Conservation (phyloP, 331 rosid species). For the Arachis monticola region DNA sequence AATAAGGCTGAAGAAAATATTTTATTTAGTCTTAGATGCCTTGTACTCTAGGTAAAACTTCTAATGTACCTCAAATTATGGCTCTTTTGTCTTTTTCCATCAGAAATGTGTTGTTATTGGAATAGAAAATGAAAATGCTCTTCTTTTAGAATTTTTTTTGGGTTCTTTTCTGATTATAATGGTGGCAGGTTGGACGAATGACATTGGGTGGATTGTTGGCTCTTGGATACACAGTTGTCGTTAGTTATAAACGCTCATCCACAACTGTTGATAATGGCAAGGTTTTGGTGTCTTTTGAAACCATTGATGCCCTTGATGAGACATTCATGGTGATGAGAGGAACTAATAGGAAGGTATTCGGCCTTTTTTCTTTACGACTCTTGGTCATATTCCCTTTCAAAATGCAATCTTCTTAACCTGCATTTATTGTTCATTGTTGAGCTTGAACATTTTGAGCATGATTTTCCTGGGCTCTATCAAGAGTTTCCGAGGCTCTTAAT, state of each 20-base stretch:
- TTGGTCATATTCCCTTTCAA: conserved; percentile 23
- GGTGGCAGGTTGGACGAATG: conserved; percentile 96
- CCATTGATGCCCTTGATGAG: conserved; percentile 93
- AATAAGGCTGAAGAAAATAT: not conserved
- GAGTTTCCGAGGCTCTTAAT: not conserved
- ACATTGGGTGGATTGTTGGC: conserved; percentile 94
- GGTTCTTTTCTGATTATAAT: conserved; percentile 29
- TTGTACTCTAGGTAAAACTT: conserved; percentile 16
- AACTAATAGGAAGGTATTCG: conserved; percentile 82
- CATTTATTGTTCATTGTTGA: conserved; percentile 30
- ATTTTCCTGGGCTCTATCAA: not conserved
- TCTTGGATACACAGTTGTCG: conserved; percentile 91
- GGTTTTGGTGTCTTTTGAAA: conserved; percentile 83
- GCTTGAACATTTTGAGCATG: not conserved
- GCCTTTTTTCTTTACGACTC: conserved; percentile 33
- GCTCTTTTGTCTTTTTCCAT: conserved; percentile 18
- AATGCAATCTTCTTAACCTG: conserved; percentile 18
- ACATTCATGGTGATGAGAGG: conserved; percentile 97
- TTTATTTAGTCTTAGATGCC: conserved; percentile 18
- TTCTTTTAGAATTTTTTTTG: conserved; percentile 22
- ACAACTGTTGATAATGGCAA: conserved; percentile 67
- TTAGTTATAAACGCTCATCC: conserved; percentile 93
- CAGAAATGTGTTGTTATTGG: conserved; percentile 24
- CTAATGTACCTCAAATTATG: conserved; percentile 10
- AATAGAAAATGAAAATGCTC: conserved; percentile 22